Base-by-base conservation (phyloP, 148 eudicot species). In the Rhododendron vialii region DNA sequence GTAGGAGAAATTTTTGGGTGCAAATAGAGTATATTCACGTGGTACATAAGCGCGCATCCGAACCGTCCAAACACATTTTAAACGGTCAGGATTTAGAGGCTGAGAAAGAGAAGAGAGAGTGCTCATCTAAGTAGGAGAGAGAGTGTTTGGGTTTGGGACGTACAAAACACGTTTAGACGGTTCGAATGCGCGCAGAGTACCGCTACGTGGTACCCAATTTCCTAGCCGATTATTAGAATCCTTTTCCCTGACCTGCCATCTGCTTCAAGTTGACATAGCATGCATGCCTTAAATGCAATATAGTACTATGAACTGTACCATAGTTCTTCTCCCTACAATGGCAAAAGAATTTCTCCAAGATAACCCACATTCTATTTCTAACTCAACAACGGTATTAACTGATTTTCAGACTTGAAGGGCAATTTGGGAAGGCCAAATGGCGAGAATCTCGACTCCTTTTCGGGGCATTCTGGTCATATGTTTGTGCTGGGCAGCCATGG, bases 41-140 rank as follows among this genome's bases (percentile, higher is more conserved):
- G 8, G 45, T 41, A 41, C 0, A 0, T 41, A 7, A 41, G 45
- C 0, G 45, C 1, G 7, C 7, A 41, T 41, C 1, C 45, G 0
- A 41, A 0, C 1, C 5, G 7, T 41, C 43, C 7, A 41, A 41
- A 41, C 7, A 41, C 0, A 6, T 41, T 41, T 41, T 41, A 41
- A 1, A 41, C 7, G 1, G 7, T 1, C 7, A 41, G 0, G 43
- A 41, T 41, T 41, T 41, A 41, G 43, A 41, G 43, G 7, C 7
- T 41, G 7, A 5, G 43, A 41, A 41, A 41, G 43, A 41, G 7
- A 7, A 41, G 43, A 5, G 43, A 0, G 43, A 41, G 43, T 41
- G 43, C 43, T 38, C 7, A 38, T 38, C 7, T 5, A 0, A 38
- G 6, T 38, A 38, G 7, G 43, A 38, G 0, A 38, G 41, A 38